A percentile compares a stretch with the other conserved stretches of the same genome.
phyloP scores from a whole-genome alignment of 768 basidiomycete genomes.

The Boletus rubroflammeus region DNA sequence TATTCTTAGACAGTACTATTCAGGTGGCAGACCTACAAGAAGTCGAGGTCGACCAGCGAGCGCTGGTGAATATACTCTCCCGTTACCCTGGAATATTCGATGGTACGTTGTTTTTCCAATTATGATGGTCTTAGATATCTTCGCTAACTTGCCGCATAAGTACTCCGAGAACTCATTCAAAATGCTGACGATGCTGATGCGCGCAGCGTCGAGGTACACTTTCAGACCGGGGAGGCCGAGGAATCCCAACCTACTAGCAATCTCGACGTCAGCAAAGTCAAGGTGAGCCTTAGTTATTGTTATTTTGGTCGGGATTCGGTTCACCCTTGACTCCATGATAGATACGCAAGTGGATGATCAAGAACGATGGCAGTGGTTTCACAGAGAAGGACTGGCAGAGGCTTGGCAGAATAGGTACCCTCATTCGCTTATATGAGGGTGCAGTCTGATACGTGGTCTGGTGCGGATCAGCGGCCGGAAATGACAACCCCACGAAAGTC shows the following conservation, averaged over 20 bases:
- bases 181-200: background rate
- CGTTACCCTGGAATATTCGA: constrained; percentile 17
- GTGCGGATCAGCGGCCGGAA: constrained; percentile 5
- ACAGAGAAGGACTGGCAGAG: constrained; percentile 6
- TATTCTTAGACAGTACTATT: background rate
- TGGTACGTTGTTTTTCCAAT: background rate
- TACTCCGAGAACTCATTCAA: background rate
- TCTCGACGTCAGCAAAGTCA: background rate
- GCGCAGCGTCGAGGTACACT: background rate
- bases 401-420: constrained; percentile 12
- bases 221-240: background rate
- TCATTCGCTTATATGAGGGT: background rate
- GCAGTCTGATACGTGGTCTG: background rate
- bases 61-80: constrained; percentile 15
- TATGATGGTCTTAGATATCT: background rate
- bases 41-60: constrained; percentile 17
- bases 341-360: constrained; percentile 11
- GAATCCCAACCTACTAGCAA: background rate
- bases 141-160: background rate
- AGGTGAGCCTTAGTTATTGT: background rate
- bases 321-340: background rate
- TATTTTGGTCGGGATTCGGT: background rate
- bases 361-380: constrained; percentile 4
- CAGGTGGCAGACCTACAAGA: constrained; percentile 1
- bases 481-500: constrained; percentile 3